Base-by-base conservation (phyloP, 441 rosid genomes). In the Raphanus hybrid region DNA sequence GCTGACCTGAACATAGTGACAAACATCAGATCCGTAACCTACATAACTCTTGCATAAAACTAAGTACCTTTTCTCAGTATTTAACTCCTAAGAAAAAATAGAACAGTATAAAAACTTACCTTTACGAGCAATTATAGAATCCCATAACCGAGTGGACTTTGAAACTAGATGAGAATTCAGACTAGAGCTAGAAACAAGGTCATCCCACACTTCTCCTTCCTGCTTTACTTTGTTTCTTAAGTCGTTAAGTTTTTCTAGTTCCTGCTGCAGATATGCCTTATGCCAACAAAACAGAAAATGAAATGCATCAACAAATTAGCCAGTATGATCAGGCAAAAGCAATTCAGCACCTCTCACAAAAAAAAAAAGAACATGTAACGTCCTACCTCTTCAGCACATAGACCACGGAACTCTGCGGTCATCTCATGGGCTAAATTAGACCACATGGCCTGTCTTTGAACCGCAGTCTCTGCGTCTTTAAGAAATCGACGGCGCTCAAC, bases 351-450 rank as follows among this genome's bases (percentile, higher is more conserved):
- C 29, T 23, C 68, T 43, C 64, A 48, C 69, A 58, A 35, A 75
- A 64, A 20, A 20, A 64, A 32, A 11, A 37, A 15, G 1, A 48
- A 59, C 15, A 59, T 1, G 15, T 12, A 75, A 41, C 6, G 11
- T 18, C 59, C 67, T 83, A 96, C 99, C 97, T 96, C 99, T 82
- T 96, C 99, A 55, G 98, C 99, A 86, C 98, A 96, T 73, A 96
- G 95, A 78, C 99, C 96, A 86, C 99, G 97, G 79, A 96, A 96
- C 81, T 96, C 99, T 69, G 98, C 98, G 74, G 98, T 96, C 99
- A 96, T 93, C 86, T 96, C 98, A 86, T 96, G 99, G 71, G 99
- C 98, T 87, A 96, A 85, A 85, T 87, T 92, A 67, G 99, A 94
- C 98, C 99, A 96, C 97, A 91, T 94, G 16, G 97, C 97, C 77